Conservation (phyloP, 139 green algal species). For the Pedinophyceae sp. region DNA sequence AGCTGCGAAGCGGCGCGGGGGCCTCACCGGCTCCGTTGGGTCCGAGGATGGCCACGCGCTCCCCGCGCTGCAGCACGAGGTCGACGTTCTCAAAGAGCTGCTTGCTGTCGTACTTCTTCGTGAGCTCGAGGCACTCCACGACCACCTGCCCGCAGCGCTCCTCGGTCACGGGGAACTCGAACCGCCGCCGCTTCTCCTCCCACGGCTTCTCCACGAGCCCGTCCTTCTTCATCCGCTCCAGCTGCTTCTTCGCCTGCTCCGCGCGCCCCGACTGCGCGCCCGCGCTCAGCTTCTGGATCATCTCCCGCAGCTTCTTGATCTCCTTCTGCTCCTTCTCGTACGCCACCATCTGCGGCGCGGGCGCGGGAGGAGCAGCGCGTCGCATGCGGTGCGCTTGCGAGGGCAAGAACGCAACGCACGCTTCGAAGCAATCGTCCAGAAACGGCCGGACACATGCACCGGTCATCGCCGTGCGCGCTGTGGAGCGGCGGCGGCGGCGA, state of each 20-base stretch:
- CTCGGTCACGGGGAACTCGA: slow-evolving; percentile 20
- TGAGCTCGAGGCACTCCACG: slow-evolving; percentile 27
- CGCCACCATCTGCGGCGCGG: slow-evolving; percentile 56
- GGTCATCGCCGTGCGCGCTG: no score
- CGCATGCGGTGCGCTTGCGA: slow-evolving; percentile 1
- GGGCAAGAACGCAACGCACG: neutral
- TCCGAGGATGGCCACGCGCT: slow-evolving; percentile 92
- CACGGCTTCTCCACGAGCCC: slow-evolving; percentile 70
- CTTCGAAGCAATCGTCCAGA: no score
- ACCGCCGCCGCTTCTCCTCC: slow-evolving; percentile 45
- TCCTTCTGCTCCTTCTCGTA: slow-evolving; percentile 98
- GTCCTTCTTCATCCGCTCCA: slow-evolving; percentile 69
- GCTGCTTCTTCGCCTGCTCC: slow-evolving; percentile 70
- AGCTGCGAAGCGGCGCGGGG: neutral
- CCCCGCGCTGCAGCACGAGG: slow-evolving; percentile 74
- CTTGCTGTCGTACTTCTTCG: slow-evolving; percentile 69
- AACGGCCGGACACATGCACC: no score
- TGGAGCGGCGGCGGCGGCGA: no score
- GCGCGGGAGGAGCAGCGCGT: no score
- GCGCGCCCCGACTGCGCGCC: slow-evolving; percentile 55
- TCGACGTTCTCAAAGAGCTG: slow-evolving; percentile 59
- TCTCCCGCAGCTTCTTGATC: slow-evolving; percentile 54
- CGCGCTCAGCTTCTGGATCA: slow-evolving; percentile 45
- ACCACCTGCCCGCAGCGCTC: slow-evolving; percentile 14
- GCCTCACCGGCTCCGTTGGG: slow-evolving; percentile 66